Percentiles rank a stretch among this genome's conserved stretches.
Evolutionary conservation across 1,284 basidiomycete genomes (phyloP).

Genomic region (Austroboletus niveus): DNA sequence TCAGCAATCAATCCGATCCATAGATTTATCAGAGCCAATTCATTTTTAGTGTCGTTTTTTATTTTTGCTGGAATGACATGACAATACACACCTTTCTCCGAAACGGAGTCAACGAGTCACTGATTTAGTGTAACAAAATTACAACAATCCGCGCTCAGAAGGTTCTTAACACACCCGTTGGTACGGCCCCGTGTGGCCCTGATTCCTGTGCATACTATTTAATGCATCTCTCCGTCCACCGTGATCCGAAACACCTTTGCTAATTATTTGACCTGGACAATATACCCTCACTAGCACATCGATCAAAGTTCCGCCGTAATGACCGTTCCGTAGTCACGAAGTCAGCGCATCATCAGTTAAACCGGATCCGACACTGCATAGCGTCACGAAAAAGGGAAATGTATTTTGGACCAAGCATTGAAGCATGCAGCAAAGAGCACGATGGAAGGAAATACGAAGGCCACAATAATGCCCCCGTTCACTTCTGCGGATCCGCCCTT

Average conservation of each 20-base stretch:
- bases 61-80: constrained; percentile 11
- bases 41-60: constrained; percentile 17
- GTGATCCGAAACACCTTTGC: background rate
- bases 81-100: constrained; percentile 7
- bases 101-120: background rate
- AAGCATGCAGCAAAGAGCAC: background rate
- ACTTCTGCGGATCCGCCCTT: constrained; percentile 41
- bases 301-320: background rate
- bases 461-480: constrained; percentile 1
- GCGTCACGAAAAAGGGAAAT: background rate
- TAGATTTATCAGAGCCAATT: constrained; percentile 26
- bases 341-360: background rate
- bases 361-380: background rate
- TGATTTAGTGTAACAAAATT: constrained; percentile 15
- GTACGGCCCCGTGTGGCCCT: no score
- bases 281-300: background rate
- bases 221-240: no score
- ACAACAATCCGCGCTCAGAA: background rate
- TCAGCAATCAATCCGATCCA: constrained; percentile 13
- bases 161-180: no score
- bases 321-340: background rate
- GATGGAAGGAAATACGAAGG: background rate
- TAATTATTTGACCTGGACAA: background rate
- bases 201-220: no score
- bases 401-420: background rate